phyloP scores from a whole-genome alignment of 1,284 basidiomycete species.

The Vanrija sp. region DNA sequence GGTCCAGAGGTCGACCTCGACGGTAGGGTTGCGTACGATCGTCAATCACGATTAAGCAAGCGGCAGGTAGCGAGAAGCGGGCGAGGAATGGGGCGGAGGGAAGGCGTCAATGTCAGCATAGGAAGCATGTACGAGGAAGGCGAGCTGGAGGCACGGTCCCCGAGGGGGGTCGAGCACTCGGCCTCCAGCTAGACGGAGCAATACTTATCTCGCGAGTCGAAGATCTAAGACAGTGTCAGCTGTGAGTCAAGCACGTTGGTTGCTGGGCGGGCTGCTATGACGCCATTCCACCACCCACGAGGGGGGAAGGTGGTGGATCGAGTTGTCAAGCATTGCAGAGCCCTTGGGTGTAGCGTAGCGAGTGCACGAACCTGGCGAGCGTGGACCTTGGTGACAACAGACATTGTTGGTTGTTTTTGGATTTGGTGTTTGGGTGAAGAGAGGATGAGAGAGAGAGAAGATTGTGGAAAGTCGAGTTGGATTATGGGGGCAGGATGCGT shows the following conservation, averaged over 20 bases:
- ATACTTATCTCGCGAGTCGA: slow-evolving; percentile 78
- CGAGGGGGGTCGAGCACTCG: slow-evolving; percentile 3
- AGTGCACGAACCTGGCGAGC: slow-evolving; percentile 68
- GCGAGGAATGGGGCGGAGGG: not conserved
- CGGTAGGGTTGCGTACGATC: slow-evolving; percentile 68
- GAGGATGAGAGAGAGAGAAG: slow-evolving; percentile 1
- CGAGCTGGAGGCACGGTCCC: not conserved
- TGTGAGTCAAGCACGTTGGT: not conserved
- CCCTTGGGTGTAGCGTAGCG: not conserved
- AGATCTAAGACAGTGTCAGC: slow-evolving; percentile 63
- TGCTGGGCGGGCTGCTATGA: not conserved
- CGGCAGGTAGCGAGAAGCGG: not conserved
- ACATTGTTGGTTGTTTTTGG: slow-evolving; percentile 57
- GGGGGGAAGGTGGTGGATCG: not conserved
- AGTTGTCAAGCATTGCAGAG: not conserved
- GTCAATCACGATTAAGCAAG: slow-evolving; percentile 16
- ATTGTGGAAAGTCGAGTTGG: not conserved
- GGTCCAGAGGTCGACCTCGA: slow-evolving; percentile 90
- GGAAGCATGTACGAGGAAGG: not conserved
- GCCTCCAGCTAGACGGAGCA: not conserved
- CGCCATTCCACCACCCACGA: not conserved
- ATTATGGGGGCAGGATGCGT: no score
- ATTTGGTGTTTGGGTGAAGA: not conserved
- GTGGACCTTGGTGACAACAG: slow-evolving; percentile 71
- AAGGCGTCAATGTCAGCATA: slow-evolving; percentile 24